Percentiles rank a stretch among this genome's conserved stretches.
Conservation (phyloP, 2,329 filamentous ascomycete genomes). For the Stemphylium beticola region DNA sequence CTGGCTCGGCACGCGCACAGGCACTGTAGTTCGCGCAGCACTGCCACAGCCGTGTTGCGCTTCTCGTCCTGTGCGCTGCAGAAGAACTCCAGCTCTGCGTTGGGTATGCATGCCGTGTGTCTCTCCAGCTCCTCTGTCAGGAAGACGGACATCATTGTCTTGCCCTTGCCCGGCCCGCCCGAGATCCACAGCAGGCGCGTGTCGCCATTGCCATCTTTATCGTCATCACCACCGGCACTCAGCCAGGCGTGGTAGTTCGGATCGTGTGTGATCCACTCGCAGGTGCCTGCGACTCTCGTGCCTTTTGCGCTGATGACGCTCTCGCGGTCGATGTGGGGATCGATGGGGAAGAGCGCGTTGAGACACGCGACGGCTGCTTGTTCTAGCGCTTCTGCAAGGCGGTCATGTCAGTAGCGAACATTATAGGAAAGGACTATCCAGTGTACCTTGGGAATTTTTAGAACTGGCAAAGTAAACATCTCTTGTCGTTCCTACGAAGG, state of each 20-base stretch:
- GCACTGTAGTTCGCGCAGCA: constrained; percentile 35
- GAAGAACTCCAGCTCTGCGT: constrained; percentile 27
- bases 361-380: constrained; percentile 9
- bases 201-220: not conserved
- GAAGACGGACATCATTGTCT: constrained; percentile 42
- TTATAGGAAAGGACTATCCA: too few relatives aligned
- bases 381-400: constrained; percentile 1
- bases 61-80: constrained; percentile 30
- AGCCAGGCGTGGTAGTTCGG: constrained; percentile 20
- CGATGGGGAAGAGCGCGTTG: constrained; percentile 18
- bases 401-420: not conserved
- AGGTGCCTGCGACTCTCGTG: constrained; percentile 23
- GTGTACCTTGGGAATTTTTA: not conserved
- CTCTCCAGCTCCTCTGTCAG: constrained; percentile 32
- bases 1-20: too few relatives aligned
- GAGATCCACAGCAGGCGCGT: constrained; percentile 31
- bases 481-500: not conserved
- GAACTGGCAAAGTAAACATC: not conserved
- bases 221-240: not conserved
- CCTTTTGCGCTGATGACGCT: constrained; percentile 16
- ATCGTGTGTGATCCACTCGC: constrained; percentile 35
- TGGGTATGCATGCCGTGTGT: not conserved
- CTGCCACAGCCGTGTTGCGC: constrained; percentile 27
- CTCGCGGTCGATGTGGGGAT: constrained; percentile 16
- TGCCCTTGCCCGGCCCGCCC: constrained; percentile 39